Percentiles rank a stretch among this genome's conserved stretches.
Conservation (phyloP, 805 yeast genomes). For the Metschnikowia hibisci region DNA sequence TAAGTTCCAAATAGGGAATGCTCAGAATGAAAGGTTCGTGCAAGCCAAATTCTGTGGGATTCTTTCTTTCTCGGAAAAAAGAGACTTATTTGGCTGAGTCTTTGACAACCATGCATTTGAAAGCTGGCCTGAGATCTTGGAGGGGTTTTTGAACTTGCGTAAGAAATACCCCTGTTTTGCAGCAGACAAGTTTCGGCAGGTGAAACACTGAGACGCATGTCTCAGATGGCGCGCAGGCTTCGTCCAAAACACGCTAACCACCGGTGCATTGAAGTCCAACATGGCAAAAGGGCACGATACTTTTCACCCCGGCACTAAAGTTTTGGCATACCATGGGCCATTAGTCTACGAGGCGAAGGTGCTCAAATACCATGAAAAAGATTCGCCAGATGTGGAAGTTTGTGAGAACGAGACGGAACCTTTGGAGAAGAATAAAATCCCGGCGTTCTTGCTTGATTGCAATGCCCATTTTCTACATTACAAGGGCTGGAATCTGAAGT, state of each 20-base stretch:
- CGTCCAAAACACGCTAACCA: neutral
- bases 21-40: too few relatives aligned
- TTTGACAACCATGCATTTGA: too few relatives aligned
- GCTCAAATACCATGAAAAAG: constrained; percentile 57
- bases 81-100: too few relatives aligned
- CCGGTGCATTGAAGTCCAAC: neutral
- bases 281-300: constrained; percentile 5
- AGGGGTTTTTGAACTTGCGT: too few relatives aligned
- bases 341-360: constrained; percentile 85
- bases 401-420: constrained; percentile 39
- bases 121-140: too few relatives aligned
- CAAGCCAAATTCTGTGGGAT: too few relatives aligned
- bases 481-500: constrained; percentile 90
- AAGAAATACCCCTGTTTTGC: too few relatives aligned
- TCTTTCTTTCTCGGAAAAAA: too few relatives aligned
- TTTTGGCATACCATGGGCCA: constrained; percentile 86
- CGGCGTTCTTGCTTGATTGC: constrained; percentile 23
- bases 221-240: constrained; percentile 1
- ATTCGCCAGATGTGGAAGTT: constrained; percentile 35
- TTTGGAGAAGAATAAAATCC: constrained; percentile 27
- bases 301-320: constrained; percentile 23
- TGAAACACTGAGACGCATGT: neutral
- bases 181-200: too few relatives aligned
- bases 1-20: too few relatives aligned
- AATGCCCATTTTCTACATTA: constrained; percentile 72